phyloP scores from a whole-genome alignment of 495 filamentous ascomycete genomes.

The Penicillium manginii region DNA sequence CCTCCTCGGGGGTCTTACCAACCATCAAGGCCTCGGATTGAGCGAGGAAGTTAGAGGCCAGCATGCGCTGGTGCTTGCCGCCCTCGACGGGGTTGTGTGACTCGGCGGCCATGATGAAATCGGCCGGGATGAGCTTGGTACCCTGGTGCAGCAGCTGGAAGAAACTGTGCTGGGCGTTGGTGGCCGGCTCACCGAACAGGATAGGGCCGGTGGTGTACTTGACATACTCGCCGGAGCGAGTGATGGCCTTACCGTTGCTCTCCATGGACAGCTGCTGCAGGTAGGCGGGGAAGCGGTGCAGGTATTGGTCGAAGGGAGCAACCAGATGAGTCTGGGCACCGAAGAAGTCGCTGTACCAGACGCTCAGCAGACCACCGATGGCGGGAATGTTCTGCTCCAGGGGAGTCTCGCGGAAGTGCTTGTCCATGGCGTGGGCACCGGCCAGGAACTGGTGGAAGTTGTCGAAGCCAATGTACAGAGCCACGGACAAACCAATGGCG shows the following conservation, averaged over 20 bases:
- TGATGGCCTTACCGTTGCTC: constrained; percentile 98
- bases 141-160: constrained; percentile 99
- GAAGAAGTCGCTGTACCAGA: constrained; percentile 99
- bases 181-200: constrained; percentile 96
- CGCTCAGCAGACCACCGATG: constrained; percentile 88
- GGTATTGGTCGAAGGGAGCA: constrained; percentile 98
- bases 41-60: constrained; percentile 97
- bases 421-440: constrained; percentile 97
- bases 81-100: constrained; percentile 93
- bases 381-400: constrained; percentile 94
- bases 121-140: constrained; percentile 96
- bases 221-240: constrained; percentile 84
- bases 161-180: constrained; percentile 99
- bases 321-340: constrained; percentile 96
- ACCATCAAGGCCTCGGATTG: constrained; percentile 99
- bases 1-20: constrained; percentile 89
- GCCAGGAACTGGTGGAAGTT: constrained; percentile 97
- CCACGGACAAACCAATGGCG: constrained; percentile 93
- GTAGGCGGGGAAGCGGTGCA: constrained; percentile 98
- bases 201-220: constrained; percentile 97
- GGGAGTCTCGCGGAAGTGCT: constrained; percentile 90
- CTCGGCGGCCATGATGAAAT: constrained; percentile 95
- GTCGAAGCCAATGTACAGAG: constrained; percentile 92
- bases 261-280: constrained; percentile 99
- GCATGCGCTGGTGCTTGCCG: constrained; percentile 96